phyloP scores from a whole-genome alignment of 805 yeast genomes.

The Nakazawaea wickerhamii region DNA sequence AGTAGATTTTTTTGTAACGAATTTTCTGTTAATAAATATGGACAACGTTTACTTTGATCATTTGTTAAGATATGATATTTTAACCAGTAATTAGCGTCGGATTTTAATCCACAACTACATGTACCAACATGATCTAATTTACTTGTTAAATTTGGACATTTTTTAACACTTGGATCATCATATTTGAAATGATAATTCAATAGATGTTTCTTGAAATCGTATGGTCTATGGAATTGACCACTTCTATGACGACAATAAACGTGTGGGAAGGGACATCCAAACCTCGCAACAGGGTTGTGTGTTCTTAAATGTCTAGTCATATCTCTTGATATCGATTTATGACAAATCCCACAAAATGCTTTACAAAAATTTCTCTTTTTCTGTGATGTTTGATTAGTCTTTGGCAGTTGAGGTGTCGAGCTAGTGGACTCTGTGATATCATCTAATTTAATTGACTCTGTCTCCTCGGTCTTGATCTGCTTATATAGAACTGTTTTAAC shows the following conservation, averaged over 20 bases:
- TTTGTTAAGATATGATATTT: conserved; percentile 44
- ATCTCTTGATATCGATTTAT: conserved; percentile 51
- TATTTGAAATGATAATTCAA: conserved; percentile 55
- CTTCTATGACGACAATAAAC: conserved; percentile 50
- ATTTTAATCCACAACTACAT: conserved; percentile 47
- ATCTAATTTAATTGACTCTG: not conserved
- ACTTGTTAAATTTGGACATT: conserved; percentile 44
- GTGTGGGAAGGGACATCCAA: conserved; percentile 53
- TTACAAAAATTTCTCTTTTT: not conserved
- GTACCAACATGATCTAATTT: conserved; percentile 46
- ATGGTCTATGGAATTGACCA: conserved; percentile 63
- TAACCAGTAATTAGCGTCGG: conserved; percentile 51
- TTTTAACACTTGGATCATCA: conserved; percentile 39
- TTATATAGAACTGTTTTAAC: not conserved
- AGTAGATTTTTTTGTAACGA: too few relatives aligned
- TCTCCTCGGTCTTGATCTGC: not conserved
- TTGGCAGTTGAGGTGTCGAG: not conserved
- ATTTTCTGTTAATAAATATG: too few relatives aligned
- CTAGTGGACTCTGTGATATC: not conserved
- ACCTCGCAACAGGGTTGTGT: conserved; percentile 51
- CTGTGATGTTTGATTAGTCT: not conserved
- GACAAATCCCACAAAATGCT: not conserved
- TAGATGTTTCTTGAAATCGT: conserved; percentile 63
- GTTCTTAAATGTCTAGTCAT: conserved; percentile 59
- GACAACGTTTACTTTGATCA: not conserved